A percentile compares a stretch with the other conserved stretches of the same genome.
These are phyloP conservation scores for Pseudocercospora pini-densiflorae DNA, from an alignment of 2,329 filamentous ascomycete genomes.

Conservation along the genomic window DNA sequence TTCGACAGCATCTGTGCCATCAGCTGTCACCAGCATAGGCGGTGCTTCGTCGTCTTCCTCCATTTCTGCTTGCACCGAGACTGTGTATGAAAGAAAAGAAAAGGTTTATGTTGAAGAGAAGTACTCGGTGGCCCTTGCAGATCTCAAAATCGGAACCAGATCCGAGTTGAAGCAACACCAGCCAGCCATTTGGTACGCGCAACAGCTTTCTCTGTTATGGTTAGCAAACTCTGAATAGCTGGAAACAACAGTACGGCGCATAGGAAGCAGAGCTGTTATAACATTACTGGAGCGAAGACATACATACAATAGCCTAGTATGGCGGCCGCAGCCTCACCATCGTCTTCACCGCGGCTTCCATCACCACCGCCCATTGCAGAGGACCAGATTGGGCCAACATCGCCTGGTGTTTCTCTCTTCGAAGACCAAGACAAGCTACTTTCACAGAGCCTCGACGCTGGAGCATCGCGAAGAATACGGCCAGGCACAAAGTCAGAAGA, in stretches of 20 bases:
- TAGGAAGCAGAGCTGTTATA: background rate
- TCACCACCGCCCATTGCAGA: constrained; percentile 94
- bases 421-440: constrained; percentile 63
- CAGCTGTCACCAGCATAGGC: constrained; percentile 67
- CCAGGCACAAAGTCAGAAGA: constrained; percentile 90
- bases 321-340: constrained; percentile 52
- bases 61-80: constrained; percentile 47
- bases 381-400: constrained; percentile 84
- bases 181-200: background rate
- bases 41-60: constrained; percentile 65
- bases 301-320: constrained; percentile 7
- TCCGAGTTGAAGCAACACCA: background rate
- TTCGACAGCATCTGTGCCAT: constrained; percentile 30
- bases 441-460: constrained; percentile 68
- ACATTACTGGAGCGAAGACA: background rate
- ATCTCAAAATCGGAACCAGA: background rate
- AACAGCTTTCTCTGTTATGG: background rate
- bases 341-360: constrained; percentile 88
- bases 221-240: background rate
- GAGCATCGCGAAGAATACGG: constrained; percentile 81
- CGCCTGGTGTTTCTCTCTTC: constrained; percentile 68
- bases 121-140: background rate
- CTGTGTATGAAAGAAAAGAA: background rate
- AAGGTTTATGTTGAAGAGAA: background rate
- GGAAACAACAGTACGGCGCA: background rate